Evolutionary conservation across 73 alveolate species (phyloP), one percentile per base, ranked within the genome.

Genomic region (Tetrahymena borealis): DNA sequence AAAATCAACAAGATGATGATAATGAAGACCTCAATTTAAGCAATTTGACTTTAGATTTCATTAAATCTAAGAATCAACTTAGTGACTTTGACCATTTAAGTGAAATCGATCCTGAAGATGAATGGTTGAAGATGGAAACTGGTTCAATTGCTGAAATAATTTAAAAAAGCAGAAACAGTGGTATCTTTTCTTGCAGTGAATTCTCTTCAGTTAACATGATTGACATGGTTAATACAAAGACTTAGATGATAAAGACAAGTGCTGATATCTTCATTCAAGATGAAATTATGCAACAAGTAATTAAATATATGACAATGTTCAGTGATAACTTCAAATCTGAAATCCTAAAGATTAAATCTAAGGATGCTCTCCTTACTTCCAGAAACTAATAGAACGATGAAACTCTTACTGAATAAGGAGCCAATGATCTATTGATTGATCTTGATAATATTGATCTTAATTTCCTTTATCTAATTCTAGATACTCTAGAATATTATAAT

Each of bases 231-330:
- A 78, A 79, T 78, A 91, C 93, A 3, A 93, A 93, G 38, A 78
- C 91, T 20, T 40, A 93, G 79, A 79, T 96, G 18, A 95, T 97
- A 35, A 78, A 91, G 77, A 92, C 96, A 4, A 92, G 94, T 31
- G 93, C 97, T 79, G 99, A 97, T 79, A 97, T 97, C 39, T 97
- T 93, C 85, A 97, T 97, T 40, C 96, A 97, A 78, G 99, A 97
- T 90, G 91, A 93, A 33, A 91, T 96, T 12, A 97, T 97, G 97
- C 77, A 95, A 90, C 94, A 97, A 94, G 96, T 97, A 78, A 96
- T 97, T 91, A 95, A 97, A 36, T 97, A 97, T 79, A 94, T 97
- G 32, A 79, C 97, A 38, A 94, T 97, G 96, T 97, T 97, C 94
- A 94, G 97, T 15, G 97, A 94, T 40, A 98, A 97, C n/a, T 97